These are phyloP conservation scores for Tulasnella sp. DNA, from an alignment of 768 basidiomycete genomes.

Conservation along the genomic window DNA sequence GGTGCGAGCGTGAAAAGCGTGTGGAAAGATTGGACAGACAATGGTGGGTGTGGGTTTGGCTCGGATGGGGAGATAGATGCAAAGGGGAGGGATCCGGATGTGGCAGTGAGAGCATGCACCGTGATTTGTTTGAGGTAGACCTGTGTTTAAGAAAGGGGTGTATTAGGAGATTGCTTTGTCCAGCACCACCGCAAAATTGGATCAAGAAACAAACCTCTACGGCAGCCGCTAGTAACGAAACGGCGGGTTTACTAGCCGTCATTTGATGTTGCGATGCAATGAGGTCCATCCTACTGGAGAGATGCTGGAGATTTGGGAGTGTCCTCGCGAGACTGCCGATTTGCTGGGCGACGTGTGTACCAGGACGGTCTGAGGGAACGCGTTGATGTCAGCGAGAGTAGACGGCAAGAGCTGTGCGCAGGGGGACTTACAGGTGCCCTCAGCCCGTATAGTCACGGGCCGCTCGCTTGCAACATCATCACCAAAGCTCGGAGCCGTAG, in stretches of 20 bases:
- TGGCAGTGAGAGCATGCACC: constrained; percentile 14
- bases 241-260: constrained; percentile 14
- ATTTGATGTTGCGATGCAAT: constrained; percentile 18
- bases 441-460: constrained; percentile 6
- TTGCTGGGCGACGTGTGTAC: constrained; percentile 10
- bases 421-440: constrained; percentile 15
- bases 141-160: not conserved
- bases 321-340: constrained; percentile 12
- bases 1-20: constrained; percentile 17
- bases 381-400: not conserved
- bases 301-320: constrained; percentile 15
- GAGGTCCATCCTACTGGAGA: constrained; percentile 9
- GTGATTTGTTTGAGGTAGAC: constrained; percentile 17
- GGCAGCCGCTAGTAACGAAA: constrained; percentile 11
- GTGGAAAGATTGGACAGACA: constrained; percentile 12
- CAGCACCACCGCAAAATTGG: no score
- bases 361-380: constrained; percentile 4
- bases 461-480: constrained; percentile 12
- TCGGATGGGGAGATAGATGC: constrained; percentile 16
- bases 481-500: not conserved
- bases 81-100: constrained; percentile 15
- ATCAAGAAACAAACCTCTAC: constrained; percentile 14
- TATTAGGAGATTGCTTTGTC: no score
- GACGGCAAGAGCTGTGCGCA: not conserved
- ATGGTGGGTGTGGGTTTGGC: constrained; percentile 6